Base-by-base conservation (phyloP, 2,329 filamentous ascomycete species). In the Stachybotrys echinatus region DNA sequence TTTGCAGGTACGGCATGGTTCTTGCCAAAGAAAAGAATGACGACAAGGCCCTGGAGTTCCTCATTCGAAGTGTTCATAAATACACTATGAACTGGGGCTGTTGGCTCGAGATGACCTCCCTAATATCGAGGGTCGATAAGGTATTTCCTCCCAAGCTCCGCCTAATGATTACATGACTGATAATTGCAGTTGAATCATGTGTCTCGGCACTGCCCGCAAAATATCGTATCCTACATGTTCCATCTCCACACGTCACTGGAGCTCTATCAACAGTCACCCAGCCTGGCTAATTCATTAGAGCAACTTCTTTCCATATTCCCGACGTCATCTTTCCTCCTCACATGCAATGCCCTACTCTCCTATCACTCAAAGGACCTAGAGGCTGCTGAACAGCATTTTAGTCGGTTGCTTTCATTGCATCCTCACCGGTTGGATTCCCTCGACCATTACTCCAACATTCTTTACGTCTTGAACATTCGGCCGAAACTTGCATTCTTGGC, bases 51-150 rank as follows among this genome's bases (percentile, higher is more conserved):
- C 85, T 92, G 67, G 83, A 88, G 55, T 96, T 88, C 79, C 77
- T 99, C n/a, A 76, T 96, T 47, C 81, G 84, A 55, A 96, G 92
- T 62, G 89, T 96, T 10, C 88, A 95, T 65, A 74, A 90, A 39
- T 95, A 91, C 61, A 89, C 91, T 1, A 96, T 92, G 80, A 96
- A 97, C 64, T 99, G 94, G 94, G 90, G 91, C 7, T 92, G 91
- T 54, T 99, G 94, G 94, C 80, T 94, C 51, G 94, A 99, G 70
- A 81, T 99, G 66, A 89, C 88, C 4, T 85, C 85, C 38, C 75
- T 97, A 22, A 81, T 96, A 52, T 82, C 83, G 34, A 84, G 87
- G 31, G 79, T 87, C 8, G 91, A 96, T 67, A 89, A 96, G 68
- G 87, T 94, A 69, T 8, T 34, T 34, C 10, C 14, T 8, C 27